phyloP scores from a whole-genome alignment of 1,139 yeast species.

The Geotrichum aggregatum region DNA sequence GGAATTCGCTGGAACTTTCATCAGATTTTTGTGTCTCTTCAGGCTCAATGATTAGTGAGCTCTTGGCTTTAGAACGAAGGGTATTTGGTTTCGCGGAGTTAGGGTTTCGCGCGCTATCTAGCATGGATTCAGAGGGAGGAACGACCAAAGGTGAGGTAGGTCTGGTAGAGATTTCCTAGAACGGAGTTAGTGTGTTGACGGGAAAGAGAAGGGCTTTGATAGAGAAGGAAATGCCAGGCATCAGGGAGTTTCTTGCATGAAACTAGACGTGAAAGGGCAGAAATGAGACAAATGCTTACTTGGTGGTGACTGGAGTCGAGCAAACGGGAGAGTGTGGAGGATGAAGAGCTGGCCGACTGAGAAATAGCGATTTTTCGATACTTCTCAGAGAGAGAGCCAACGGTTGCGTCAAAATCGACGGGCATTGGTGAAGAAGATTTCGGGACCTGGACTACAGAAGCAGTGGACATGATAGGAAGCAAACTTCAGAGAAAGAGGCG shows the following conservation, averaged over 20 bases:
- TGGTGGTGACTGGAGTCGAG: neutral
- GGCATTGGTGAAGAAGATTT: neutral
- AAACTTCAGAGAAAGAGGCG: neutral
- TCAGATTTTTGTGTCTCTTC: neutral
- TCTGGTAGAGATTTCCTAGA: neutral
- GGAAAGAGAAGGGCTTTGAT: too few relatives aligned
- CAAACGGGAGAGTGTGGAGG: conserved; percentile 4
- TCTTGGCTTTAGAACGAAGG: neutral
- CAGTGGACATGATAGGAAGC: conserved; percentile 3
- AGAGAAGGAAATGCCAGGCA: too few relatives aligned
- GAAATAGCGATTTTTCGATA: neutral
- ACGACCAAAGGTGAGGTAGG: neutral
- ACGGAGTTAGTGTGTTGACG: neutral
- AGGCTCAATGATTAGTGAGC: too few relatives aligned
- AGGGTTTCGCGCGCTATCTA: neutral
- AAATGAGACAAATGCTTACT: neutral
- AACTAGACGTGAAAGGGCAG: neutral
- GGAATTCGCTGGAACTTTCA: neutral
- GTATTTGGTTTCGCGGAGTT: too few relatives aligned
- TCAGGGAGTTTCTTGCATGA: neutral
- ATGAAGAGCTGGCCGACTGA: neutral
- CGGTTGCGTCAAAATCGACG: neutral
- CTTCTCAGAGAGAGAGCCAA: neutral
- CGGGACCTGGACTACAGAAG: neutral
- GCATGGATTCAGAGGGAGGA: neutral